Conservation (phyloP, 116 monocot genomes). For the Thalassia testudinum region DNA sequence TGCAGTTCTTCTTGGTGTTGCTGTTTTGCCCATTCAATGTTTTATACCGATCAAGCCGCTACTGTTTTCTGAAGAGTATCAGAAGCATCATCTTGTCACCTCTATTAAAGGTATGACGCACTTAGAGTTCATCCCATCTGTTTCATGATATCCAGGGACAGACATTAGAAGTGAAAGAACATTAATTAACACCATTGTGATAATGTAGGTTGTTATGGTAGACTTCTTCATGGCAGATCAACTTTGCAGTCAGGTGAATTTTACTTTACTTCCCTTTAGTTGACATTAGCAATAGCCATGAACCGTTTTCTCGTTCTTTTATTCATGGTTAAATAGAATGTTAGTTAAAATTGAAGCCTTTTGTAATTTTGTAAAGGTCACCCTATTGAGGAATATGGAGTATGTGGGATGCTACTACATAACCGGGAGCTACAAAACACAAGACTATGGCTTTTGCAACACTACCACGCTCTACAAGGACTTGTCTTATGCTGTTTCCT, state of each 20-base stretch:
- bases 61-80: constrained; percentile 51
- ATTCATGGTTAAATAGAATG: too few relatives aligned
- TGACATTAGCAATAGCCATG: too few relatives aligned
- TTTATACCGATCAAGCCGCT: constrained; percentile 54
- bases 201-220: constrained; percentile 80
- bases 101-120: constrained; percentile 61
- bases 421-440: constrained; percentile 75
- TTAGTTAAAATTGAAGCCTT: too few relatives aligned
- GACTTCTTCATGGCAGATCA: constrained; percentile 99
- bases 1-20: constrained; percentile 57
- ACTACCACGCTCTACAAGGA: constrained; percentile 48
- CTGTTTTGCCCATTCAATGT: constrained; percentile 89
- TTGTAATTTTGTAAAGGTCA: too few relatives aligned
- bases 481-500: constrained; percentile 76
- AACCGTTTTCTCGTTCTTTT: too few relatives aligned
- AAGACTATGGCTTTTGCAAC: constrained; percentile 74
- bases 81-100: constrained; percentile 89
- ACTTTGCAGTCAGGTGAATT: constrained; percentile 87
- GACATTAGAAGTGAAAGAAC: too few relatives aligned
- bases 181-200: neutral
- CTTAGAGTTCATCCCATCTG: too few relatives aligned
- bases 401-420: constrained; percentile 86
- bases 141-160: too few relatives aligned
- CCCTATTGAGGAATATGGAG: constrained; percentile 71
- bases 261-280: too few relatives aligned